Conservation (phyloP, 345 rosid species). For the Melaleuca alternifolia region DNA sequence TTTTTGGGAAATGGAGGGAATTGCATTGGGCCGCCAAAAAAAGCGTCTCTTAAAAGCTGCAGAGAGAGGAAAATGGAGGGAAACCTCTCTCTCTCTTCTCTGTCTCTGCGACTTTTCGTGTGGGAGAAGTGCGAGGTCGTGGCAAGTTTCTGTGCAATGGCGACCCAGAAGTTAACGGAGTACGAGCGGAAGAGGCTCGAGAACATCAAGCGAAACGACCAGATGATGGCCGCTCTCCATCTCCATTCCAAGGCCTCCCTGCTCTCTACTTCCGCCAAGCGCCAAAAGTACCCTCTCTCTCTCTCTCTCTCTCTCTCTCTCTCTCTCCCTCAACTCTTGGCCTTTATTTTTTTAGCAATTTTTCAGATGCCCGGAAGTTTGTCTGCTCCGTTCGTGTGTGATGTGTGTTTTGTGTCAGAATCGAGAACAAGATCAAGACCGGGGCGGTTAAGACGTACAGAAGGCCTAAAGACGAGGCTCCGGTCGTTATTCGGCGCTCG, state of each 20-base stretch:
- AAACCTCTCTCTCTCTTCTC: not conserved
- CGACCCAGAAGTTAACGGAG: conserved; percentile 38
- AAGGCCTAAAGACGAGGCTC: conserved; percentile 27
- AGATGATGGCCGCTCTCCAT: conserved; percentile 71
- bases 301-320: no score
- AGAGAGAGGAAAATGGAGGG: not conserved
- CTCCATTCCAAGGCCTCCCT: conserved; percentile 42
- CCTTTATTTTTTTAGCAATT: not conserved
- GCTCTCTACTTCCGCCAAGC: conserved; percentile 46
- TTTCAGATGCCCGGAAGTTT: no score
- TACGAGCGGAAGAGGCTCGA: conserved; percentile 73
- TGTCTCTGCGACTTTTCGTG: not conserved
- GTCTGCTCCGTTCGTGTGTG: not conserved
- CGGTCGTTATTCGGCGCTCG: conserved; percentile 50
- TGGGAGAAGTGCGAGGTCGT: not conserved
- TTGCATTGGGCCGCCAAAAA: not conserved
- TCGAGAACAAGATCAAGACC: conserved; percentile 28
- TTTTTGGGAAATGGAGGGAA: not conserved
- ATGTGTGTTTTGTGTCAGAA: not conserved
- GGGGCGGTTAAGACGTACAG: conserved; percentile 30
- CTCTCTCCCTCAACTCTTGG: not conserved
- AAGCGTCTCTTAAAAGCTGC: not conserved
- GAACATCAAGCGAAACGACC: conserved; percentile 63
- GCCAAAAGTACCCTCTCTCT: conserved; percentile 21
- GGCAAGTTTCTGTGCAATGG: not conserved